Evolutionary conservation across 1,284 basidiomycete genomes (phyloP).

Genomic region (Rhodotorula sp.): DNA sequence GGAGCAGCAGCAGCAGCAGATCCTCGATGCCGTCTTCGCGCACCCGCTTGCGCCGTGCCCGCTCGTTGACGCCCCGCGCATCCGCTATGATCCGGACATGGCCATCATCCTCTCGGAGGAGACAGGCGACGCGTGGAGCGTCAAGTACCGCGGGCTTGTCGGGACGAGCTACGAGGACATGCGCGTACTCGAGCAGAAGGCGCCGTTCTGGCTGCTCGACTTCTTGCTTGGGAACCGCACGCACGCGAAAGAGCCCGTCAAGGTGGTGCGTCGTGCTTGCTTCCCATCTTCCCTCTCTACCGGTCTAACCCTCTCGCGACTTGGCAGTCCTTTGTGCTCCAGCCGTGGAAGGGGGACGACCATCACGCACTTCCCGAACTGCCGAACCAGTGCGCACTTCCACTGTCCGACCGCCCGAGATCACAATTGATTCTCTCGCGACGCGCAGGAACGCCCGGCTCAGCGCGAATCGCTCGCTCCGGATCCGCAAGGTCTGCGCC

Average conservation of each 20-base stretch:
- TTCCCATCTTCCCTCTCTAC: too few relatives aligned
- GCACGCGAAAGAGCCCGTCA: constrained; percentile 64
- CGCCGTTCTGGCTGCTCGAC: constrained; percentile 88
- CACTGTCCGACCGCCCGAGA: not conserved
- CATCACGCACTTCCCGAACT: constrained; percentile 68
- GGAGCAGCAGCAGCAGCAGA: constrained; percentile 52
- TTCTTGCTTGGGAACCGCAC: constrained; percentile 64
- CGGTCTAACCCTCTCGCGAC: not conserved
- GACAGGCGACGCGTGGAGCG: constrained; percentile 70
- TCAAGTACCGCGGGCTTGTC: constrained; percentile 69
- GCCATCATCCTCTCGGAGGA: constrained; percentile 81
- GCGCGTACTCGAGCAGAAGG: constrained; percentile 68
- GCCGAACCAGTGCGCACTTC: constrained; percentile 70
- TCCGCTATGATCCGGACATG: constrained; percentile 66
- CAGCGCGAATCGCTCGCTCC: constrained; percentile 80
- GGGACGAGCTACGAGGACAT: constrained; percentile 67
- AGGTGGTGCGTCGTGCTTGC: constrained; percentile 56
- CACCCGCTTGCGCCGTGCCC: constrained; percentile 70
- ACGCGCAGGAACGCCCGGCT: constrained; percentile 71
- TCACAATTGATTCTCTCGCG: constrained; percentile 3
- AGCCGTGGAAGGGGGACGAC: constrained; percentile 69
- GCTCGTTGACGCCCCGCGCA: constrained; percentile 69
- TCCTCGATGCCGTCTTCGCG: constrained; percentile 67
- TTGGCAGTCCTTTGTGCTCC: constrained; percentile 70
- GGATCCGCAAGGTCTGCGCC: constrained; percentile 76